A percentile compares a stretch with the other conserved stretches of the same genome.
Evolutionary conservation across 441 rosid species (phyloP).

Genomic region (Populus hybrid): DNA sequence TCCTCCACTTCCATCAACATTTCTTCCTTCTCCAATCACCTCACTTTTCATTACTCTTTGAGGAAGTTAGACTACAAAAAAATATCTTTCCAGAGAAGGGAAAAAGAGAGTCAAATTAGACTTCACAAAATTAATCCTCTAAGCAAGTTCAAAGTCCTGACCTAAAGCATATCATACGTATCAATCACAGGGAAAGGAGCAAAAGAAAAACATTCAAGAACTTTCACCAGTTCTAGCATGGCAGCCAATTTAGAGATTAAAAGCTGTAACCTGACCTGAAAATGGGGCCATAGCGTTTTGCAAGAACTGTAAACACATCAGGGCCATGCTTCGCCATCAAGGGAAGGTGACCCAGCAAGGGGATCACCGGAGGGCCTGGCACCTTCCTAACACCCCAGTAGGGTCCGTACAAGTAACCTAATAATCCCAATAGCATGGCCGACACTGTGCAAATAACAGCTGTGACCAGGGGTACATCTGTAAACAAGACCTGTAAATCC

Average conservation of each 20-base stretch:
- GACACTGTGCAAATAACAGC: constrained; percentile 30
- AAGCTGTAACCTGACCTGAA: constrained; percentile 54
- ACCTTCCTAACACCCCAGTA: constrained; percentile 80
- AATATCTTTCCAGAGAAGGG: neutral
- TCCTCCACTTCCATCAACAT: neutral
- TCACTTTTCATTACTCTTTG: neutral
- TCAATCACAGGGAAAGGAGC: neutral
- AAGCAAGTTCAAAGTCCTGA: neutral
- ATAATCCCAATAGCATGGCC: constrained; percentile 33
- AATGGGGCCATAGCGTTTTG: constrained; percentile 77
- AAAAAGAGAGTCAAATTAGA: neutral
- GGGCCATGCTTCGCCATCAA: constrained; percentile 88
- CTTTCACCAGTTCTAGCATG: neutral
- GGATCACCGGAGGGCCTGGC: constrained; percentile 71
- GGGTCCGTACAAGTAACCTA: constrained; percentile 66
- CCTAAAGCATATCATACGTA: neutral
- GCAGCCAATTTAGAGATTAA: neutral
- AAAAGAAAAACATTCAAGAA: neutral
- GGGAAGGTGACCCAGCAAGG: constrained; percentile 84
- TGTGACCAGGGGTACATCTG: constrained; percentile 14
- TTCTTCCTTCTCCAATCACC: neutral
- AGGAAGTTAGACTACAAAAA: neutral
- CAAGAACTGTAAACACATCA: constrained; percentile 78
- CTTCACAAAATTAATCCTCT: neutral
- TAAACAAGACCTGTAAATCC: neutral